phyloP scores from a whole-genome alignment of 495 filamentous ascomycete species.

The Penicillium samsonianum region DNA sequence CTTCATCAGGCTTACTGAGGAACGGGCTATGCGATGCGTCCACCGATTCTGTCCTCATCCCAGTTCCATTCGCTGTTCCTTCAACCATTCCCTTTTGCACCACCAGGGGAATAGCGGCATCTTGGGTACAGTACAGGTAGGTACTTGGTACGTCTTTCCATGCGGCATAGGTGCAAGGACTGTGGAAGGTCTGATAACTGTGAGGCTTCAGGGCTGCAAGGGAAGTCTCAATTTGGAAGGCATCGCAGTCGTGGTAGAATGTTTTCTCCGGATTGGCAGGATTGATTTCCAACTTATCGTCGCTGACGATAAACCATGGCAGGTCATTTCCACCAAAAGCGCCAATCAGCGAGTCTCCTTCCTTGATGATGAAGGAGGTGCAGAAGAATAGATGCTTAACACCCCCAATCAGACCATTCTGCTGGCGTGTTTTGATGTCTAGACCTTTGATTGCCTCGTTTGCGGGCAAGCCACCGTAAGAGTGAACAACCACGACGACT shows the following conservation, averaged over 20 bases:
- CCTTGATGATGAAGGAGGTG: slow-evolving; percentile 33
- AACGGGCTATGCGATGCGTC: slow-evolving; percentile 38
- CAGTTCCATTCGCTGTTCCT: slow-evolving; percentile 13
- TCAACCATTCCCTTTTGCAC: slow-evolving; percentile 41
- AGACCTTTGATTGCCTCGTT: slow-evolving; percentile 45
- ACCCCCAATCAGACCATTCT: slow-evolving; percentile 36
- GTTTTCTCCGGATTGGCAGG: neutral
- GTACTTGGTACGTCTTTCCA: slow-evolving; percentile 50
- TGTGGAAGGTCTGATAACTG: slow-evolving; percentile 20
- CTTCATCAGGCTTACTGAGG: slow-evolving; percentile 25
- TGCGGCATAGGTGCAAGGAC: slow-evolving; percentile 38
- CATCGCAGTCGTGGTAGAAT: slow-evolving; percentile 5
- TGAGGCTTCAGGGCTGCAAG: slow-evolving; percentile 15
- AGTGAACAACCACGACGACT: slow-evolving; percentile 47
- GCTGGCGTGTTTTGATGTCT: slow-evolving; percentile 30
- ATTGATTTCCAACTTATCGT: slow-evolving; percentile 7
- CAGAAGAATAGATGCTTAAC: slow-evolving; percentile 42
- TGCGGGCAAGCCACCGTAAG: slow-evolving; percentile 37
- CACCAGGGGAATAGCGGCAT: slow-evolving; percentile 37
- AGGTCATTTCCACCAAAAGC: slow-evolving; percentile 20
- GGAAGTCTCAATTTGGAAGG: slow-evolving; percentile 1
- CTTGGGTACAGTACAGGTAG: slow-evolving; percentile 50
- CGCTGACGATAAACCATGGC: slow-evolving; percentile 18
- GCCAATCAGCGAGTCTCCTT: slow-evolving; percentile 15
- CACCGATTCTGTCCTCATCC: slow-evolving; percentile 23